Evolutionary conservation across 805 yeast genomes (phyloP), one percentile per base, ranked within the genome.

Genomic region (Candida krabiensis): DNA sequence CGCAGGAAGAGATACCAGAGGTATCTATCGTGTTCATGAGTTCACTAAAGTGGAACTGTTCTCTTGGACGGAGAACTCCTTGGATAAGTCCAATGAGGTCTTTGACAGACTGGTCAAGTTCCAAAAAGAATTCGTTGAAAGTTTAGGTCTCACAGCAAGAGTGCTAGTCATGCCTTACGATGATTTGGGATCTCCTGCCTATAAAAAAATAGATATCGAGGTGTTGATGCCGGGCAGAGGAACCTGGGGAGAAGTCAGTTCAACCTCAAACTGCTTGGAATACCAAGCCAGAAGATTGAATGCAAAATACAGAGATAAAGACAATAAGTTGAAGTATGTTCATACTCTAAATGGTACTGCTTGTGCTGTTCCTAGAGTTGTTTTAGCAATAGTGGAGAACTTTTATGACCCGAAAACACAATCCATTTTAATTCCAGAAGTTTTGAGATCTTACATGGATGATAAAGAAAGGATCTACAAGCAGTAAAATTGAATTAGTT

Each of bases 211-310:
- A 57, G 99, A 93, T 52, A 86, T 90, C 40, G 99, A 93, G 63
- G 96, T 90, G 0, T 87, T 96, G 89, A 91, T 93, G 98, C 98
- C 98, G 0, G 97, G 98, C 2, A 76, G 96, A 52, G 90, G 87
- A 1, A 36, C 56, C 13, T 91, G 95, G 87, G 99, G 99, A 4
- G 99, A 93, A 58, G 71, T 93, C 22, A 80, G 95, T 1, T 86
- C 96, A 19, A 74, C 95, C 1, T 89, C 97, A 2, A 91, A 90
- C 57, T 93, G 99, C 61, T 77, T 88, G 3, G 97, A 90, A 49
- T 93, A 77, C 60, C 99, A 93, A 64, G 67, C 95, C 6, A 73
- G 96, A 60, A 73, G 98, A 53, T 70, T 93, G 50, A 80, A 82
- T 27, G 83, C 95, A 5, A 76, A 75, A 39, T 80, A 69, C 52